Percentiles rank a stretch among this genome's conserved stretches.
Conservation (phyloP, 2,329 filamentous ascomycete species). For the Proliferodiscus dingleyae region DNA sequence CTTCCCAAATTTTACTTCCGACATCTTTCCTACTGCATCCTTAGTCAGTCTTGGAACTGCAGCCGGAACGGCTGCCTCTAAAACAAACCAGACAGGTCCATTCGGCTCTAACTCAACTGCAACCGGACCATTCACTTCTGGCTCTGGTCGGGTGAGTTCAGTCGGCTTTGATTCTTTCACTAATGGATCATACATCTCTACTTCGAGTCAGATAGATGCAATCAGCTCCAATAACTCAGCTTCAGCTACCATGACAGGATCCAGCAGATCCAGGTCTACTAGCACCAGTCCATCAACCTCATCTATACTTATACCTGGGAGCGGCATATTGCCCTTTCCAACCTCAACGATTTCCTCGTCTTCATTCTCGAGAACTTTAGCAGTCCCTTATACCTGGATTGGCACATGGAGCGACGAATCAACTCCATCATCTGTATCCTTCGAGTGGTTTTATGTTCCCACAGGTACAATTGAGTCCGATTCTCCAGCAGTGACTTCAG, state of each 20-base stretch:
- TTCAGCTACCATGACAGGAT: background rate
- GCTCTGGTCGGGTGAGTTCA: no score
- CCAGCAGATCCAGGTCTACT: background rate
- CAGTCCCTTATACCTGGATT: background rate
- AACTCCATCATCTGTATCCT: background rate
- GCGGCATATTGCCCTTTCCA: background rate
- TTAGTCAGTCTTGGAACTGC: no score
- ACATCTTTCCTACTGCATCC: no score
- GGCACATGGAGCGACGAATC: background rate
- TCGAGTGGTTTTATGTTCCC: slow-evolving; percentile 1
- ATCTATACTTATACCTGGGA: no score
- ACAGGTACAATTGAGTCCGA: slow-evolving; percentile 4
- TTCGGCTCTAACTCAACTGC: no score
- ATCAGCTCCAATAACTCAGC: background rate
- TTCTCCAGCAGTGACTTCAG: slow-evolving; percentile 3
- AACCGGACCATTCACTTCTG: no score
- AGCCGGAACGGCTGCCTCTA: no score
- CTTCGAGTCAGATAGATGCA: background rate
- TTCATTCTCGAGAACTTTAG: background rate
- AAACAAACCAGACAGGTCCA: no score
- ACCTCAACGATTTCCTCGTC: background rate
- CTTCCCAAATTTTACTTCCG: no score
- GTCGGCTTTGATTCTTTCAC: no score
- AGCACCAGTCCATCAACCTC: background rate
- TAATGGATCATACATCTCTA: background rate